These are phyloP conservation scores for Aureobasidium sp. DNA, from an alignment of 2,329 filamentous ascomycete genomes.

Conservation along the genomic window DNA sequence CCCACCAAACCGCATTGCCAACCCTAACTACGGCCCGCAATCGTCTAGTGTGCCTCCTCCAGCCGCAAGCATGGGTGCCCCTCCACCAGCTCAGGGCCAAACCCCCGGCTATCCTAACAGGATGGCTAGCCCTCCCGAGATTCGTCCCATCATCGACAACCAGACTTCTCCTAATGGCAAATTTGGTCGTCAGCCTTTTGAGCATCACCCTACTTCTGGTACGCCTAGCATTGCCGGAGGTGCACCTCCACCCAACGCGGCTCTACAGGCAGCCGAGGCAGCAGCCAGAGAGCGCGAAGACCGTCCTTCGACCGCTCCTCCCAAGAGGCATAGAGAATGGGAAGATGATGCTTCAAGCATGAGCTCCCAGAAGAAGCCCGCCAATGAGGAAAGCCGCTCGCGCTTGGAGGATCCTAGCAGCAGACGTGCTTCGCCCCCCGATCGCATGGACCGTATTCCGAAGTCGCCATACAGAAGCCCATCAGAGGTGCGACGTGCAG, in stretches of 20 bases:
- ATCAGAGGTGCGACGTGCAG: slow-evolving; percentile 56
- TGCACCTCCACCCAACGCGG: slow-evolving; percentile 57
- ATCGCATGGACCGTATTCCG: slow-evolving; percentile 35
- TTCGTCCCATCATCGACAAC: slow-evolving; percentile 73
- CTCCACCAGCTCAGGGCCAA: slow-evolving; percentile 44
- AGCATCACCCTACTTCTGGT: slow-evolving; percentile 62
- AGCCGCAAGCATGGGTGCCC: slow-evolving; percentile 44
- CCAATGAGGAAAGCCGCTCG: slow-evolving; percentile 79
- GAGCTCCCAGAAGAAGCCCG: slow-evolving; percentile 66
- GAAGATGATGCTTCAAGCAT: slow-evolving; percentile 61
- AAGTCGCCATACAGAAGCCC: slow-evolving; percentile 73
- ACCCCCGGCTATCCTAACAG: slow-evolving; percentile 64
- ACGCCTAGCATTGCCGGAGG: slow-evolving; percentile 59
- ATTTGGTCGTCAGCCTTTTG: slow-evolving; percentile 75
- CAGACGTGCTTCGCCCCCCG: slow-evolving; percentile 52
- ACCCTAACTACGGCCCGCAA: slow-evolving; percentile 41
- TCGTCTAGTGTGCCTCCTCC: slow-evolving; percentile 41
- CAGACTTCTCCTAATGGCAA: slow-evolving; percentile 84
- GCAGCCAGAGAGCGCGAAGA: slow-evolving; percentile 61
- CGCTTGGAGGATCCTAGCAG: slow-evolving; percentile 78
- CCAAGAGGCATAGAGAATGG: slow-evolving; percentile 88
- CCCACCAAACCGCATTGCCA: slow-evolving; percentile 33
- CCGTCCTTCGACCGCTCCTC: slow-evolving; percentile 64
- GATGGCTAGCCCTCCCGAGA: slow-evolving; percentile 72
- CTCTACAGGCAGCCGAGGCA: slow-evolving; percentile 61